A percentile compares a stretch with the other conserved stretches of the same genome.
phyloP scores from a whole-genome alignment of 306 rosid species.

The Canavalia ensiformis region DNA sequence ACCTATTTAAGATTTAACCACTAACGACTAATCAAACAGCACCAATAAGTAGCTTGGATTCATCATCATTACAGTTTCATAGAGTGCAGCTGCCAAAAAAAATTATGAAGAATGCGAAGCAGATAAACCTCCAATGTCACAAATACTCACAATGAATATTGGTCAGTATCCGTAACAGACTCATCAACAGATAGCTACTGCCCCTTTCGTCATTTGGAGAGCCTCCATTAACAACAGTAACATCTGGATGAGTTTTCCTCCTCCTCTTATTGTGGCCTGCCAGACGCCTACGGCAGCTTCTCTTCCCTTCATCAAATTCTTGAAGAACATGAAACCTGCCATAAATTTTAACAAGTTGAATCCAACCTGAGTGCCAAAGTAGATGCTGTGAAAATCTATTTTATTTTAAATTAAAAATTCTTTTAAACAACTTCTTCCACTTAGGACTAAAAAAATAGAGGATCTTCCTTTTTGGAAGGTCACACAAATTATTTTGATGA shows the following conservation, averaged over 20 bases:
- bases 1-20: constrained; percentile 28
- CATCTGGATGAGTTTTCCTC: constrained; percentile 80
- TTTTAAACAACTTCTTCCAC: background rate
- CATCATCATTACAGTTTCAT: constrained; percentile 24
- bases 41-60: background rate
- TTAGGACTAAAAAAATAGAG: background rate
- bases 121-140: constrained; percentile 35
- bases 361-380: constrained; percentile 32
- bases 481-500: constrained; percentile 21
- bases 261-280: constrained; percentile 93
- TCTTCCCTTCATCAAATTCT: constrained; percentile 94
- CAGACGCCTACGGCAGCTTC: constrained; percentile 94
- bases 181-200: constrained; percentile 74
- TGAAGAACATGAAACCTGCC: constrained; percentile 92
- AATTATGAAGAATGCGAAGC: constrained; percentile 33
- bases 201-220: constrained; percentile 71
- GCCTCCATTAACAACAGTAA: constrained; percentile 65
- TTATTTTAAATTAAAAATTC: background rate
- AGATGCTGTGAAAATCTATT: background rate
- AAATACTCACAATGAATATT: constrained; percentile 76
- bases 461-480: constrained; percentile 1
- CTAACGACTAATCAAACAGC: background rate
- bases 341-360: constrained; percentile 45
- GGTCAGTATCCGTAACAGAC: constrained; percentile 78
- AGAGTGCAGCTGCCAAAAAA: constrained; percentile 38